Conservation (phyloP, 208 protist genomes). For the Crithidia thermophila region DNA sequence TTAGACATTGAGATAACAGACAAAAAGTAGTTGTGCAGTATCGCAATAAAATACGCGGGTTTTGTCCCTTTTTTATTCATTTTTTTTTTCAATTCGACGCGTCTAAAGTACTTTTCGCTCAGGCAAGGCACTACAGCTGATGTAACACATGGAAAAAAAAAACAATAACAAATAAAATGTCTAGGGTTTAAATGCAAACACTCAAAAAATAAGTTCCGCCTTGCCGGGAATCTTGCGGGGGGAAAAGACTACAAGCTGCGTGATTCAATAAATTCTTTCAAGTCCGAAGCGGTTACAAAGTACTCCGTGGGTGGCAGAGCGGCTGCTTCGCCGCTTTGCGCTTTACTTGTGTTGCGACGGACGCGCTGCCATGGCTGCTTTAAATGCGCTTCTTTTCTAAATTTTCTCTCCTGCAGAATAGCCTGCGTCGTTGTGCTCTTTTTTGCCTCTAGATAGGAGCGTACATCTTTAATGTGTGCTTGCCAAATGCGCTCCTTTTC, state of each 20-base stretch:
- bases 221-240: too few relatives aligned
- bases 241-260: slow-evolving; percentile 1
- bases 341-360: not conserved
- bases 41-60: not conserved
- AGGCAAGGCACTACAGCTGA: too few relatives aligned
- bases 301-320: not conserved
- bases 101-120: not conserved
- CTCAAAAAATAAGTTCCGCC: not conserved
- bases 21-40: not conserved
- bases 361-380: not conserved
- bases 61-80: not conserved
- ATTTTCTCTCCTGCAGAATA: slow-evolving; percentile 10
- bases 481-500: slow-evolving; percentile 13
- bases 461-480: slow-evolving; percentile 22
- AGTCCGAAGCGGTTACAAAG: not conserved
- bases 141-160: not conserved
- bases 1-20: not conserved
- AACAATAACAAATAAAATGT: not conserved
- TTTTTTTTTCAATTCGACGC: not conserved
- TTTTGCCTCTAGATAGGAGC: slow-evolving; percentile 8
- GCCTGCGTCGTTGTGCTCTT: slow-evolving; percentile 6
- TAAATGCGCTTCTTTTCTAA: slow-evolving; percentile 7
- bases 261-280: slow-evolving; percentile 4
- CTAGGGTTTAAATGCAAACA: not conserved
- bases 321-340: not conserved